phyloP scores from a whole-genome alignment of 2,329 filamentous ascomycete species.

The Alternaria consortialis region DNA sequence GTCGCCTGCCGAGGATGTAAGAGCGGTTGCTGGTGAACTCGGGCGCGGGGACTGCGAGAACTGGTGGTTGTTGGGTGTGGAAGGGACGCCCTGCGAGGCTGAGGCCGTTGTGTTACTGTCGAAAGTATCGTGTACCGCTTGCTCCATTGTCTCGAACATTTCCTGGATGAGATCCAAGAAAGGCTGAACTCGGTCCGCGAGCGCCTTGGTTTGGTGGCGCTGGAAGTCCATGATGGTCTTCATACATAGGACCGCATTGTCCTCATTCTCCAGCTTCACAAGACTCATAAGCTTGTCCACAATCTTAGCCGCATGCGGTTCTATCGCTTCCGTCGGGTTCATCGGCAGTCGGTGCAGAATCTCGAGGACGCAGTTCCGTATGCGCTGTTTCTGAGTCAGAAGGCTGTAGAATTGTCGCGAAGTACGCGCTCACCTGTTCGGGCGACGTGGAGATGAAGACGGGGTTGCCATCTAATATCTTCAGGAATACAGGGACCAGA shows the following conservation, averaged over 20 bases:
- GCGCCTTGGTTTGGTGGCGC: constrained; percentile 86
- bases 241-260: constrained; percentile 97
- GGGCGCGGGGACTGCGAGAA: constrained; percentile 89
- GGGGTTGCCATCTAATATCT: constrained; percentile 82
- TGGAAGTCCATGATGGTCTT: constrained; percentile 98
- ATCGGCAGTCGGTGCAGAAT: constrained; percentile 87
- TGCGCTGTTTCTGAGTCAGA: constrained; percentile 65
- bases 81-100: constrained; percentile 65
- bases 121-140: constrained; percentile 93
- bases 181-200: constrained; percentile 82
- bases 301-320: constrained; percentile 86
- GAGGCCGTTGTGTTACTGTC: constrained; percentile 72
- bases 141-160: constrained; percentile 94
- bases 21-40: constrained; percentile 85
- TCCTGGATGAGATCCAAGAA: constrained; percentile 94
- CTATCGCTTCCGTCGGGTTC: constrained; percentile 80
- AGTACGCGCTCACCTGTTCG: constrained; percentile 75
- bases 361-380: constrained; percentile 92
- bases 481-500: constrained; percentile 88
- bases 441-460: constrained; percentile 90
- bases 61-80: constrained; percentile 68
- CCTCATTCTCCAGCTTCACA: constrained; percentile 92
- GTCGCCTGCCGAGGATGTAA: constrained; percentile 75
- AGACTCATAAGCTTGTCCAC: constrained; percentile 90
- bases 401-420: constrained; percentile 4